A percentile compares a stretch with the other conserved stretches of the same genome.
Evolutionary conservation across 2,329 filamentous ascomycete species (phyloP).

Genomic region (Calonectria pseudoturangicola): DNA sequence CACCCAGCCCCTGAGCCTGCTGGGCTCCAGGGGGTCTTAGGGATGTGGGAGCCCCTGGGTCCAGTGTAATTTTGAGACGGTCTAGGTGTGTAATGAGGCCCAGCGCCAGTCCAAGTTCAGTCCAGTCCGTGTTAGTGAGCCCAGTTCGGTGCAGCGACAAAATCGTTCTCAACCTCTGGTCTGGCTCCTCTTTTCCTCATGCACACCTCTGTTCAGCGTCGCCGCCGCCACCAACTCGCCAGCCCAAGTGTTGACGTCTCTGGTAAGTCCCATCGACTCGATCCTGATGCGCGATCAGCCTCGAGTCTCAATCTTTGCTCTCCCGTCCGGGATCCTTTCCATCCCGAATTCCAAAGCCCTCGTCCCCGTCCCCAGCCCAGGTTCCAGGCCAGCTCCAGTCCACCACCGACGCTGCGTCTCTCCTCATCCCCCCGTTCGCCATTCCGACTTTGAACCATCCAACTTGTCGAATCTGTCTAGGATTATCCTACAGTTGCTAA

Average conservation of each 20-base stretch:
- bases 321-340: constrained; percentile 49
- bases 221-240: constrained; percentile 59
- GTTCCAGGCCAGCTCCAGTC: constrained; percentile 50
- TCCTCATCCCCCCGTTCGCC: constrained; percentile 41
- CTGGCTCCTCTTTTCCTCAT: constrained; percentile 67
- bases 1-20: constrained; percentile 19
- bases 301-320: constrained; percentile 53
- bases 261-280: constrained; percentile 62
- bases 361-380: constrained; percentile 53
- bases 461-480: constrained; percentile 24
- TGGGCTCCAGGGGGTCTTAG: constrained; percentile 19
- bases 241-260: constrained; percentile 57
- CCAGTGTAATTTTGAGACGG: constrained; percentile 37
- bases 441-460: constrained; percentile 42
- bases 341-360: constrained; percentile 49
- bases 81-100: constrained; percentile 39
- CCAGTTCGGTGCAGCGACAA: constrained; percentile 59
- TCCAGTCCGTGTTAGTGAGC: constrained; percentile 53
- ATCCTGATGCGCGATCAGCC: constrained; percentile 61
- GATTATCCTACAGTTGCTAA: constrained; percentile 49
- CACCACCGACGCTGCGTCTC: constrained; percentile 43
- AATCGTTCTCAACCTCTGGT: constrained; percentile 62
- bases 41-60: constrained; percentile 27
- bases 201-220: constrained; percentile 62
- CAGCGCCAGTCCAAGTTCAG: constrained; percentile 35